Percentiles rank a stretch among this genome's conserved stretches.
These are phyloP conservation scores for Ramaria sp. DNA, from an alignment of 768 basidiomycete species.

Conservation along the genomic window DNA sequence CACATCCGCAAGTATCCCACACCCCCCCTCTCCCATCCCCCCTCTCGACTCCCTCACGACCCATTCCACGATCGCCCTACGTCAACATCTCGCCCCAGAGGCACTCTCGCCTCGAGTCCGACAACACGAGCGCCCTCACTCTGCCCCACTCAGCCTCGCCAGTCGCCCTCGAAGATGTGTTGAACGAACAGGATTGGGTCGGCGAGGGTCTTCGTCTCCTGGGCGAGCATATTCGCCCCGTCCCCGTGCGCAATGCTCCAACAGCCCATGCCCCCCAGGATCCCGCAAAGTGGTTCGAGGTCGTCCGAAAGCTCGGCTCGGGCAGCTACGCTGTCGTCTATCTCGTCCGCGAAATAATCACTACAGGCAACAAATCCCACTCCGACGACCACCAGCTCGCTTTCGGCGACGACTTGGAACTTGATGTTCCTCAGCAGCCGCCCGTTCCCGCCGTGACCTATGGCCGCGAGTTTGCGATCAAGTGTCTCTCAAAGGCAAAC, in stretches of 20 bases:
- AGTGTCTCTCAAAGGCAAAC: conserved; percentile 91
- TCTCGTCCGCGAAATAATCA: conserved; percentile 64
- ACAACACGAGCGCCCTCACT: conserved; percentile 18
- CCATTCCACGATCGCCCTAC: conserved; percentile 8
- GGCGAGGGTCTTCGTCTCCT: conserved; percentile 58
- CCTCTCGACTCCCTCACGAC: conserved; percentile 7
- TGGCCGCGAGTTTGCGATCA: conserved; percentile 86
- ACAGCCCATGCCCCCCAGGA: conserved; percentile 14
- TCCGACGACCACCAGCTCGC: conserved; percentile 4
- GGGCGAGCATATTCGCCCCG: conserved; percentile 53
- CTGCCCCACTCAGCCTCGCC: conserved; percentile 28
- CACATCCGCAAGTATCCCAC: not conserved
- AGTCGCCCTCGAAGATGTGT: conserved; percentile 42
- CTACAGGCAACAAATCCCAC: not conserved
- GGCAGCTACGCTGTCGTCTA: conserved; percentile 94
- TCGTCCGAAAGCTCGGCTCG: conserved; percentile 75
- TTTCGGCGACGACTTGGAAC: conserved; percentile 7
- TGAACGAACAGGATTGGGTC: conserved; percentile 63
- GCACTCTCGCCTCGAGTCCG: conserved; percentile 11
- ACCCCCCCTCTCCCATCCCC: not conserved
- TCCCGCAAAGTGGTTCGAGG: conserved; percentile 55
- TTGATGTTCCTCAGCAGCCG: conserved; percentile 37
- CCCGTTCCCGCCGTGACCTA: conserved; percentile 38
- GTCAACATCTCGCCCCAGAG: conserved; percentile 4
- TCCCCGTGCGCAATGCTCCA: conserved; percentile 20